Percentiles rank a stretch among this genome's conserved stretches.
phyloP scores from a whole-genome alignment of 2,329 filamentous ascomycete genomes.

The Sphaceloma murrayae region DNA sequence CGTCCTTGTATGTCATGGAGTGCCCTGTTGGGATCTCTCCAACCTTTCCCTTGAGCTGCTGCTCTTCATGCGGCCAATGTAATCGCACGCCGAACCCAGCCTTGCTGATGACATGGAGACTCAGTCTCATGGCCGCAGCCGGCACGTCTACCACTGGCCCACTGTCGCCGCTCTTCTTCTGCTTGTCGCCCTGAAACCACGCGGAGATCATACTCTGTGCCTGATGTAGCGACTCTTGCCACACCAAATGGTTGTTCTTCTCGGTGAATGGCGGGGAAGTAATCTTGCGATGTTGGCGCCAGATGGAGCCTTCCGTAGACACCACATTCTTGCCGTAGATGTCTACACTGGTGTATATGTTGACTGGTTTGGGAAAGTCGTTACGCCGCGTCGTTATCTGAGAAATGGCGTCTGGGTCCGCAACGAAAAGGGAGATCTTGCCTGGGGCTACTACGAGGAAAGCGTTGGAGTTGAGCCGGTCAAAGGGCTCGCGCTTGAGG shows the following conservation, averaged over 20 bases:
- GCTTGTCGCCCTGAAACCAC: slow-evolving; percentile 43
- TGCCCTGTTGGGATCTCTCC: slow-evolving; percentile 39
- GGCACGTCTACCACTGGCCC: slow-evolving; percentile 48
- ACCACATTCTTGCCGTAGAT: slow-evolving; percentile 65
- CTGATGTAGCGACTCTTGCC: slow-evolving; percentile 54
- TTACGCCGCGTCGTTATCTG: slow-evolving; percentile 58
- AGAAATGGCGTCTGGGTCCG: slow-evolving; percentile 55
- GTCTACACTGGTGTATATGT: slow-evolving; percentile 50
- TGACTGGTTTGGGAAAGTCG: slow-evolving; percentile 60
- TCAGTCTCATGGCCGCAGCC: slow-evolving; percentile 56
- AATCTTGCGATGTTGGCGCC: slow-evolving; percentile 64
- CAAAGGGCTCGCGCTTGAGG: slow-evolving; percentile 49
- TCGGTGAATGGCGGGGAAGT: slow-evolving; percentile 67
- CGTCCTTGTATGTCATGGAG: slow-evolving; percentile 55
- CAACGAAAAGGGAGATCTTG: slow-evolving; percentile 45
- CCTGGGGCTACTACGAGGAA: slow-evolving; percentile 56
- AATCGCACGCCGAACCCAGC: slow-evolving; percentile 60
- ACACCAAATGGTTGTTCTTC: slow-evolving; percentile 60
- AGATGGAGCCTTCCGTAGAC: slow-evolving; percentile 57
- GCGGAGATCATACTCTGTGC: slow-evolving; percentile 50
- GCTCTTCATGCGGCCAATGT: slow-evolving; percentile 48
- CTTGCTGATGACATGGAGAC: slow-evolving; percentile 52
- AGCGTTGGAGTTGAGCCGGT: slow-evolving; percentile 48
- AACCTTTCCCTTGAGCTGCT: slow-evolving; percentile 22
- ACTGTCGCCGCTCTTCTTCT: slow-evolving; percentile 32